Evolutionary conservation across 1,284 basidiomycete genomes (phyloP).

Genomic region (Amylostereum areolatum): DNA sequence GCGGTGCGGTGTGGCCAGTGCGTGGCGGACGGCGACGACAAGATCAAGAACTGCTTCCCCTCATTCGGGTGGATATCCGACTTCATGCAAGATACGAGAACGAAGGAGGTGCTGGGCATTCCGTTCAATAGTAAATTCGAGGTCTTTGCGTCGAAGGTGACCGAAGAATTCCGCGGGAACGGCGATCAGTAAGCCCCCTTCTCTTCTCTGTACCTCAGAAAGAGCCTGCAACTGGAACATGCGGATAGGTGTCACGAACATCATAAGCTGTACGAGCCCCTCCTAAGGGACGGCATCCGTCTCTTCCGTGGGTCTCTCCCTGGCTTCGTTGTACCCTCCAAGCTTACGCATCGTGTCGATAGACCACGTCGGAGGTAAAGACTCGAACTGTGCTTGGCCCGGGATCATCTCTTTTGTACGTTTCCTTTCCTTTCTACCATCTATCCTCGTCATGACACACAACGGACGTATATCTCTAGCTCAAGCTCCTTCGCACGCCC

Average conservation of each 20-base stretch:
- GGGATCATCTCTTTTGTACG: conserved; percentile 17
- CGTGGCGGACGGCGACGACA: too few species aligned
- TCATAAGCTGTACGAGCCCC: conserved; percentile 21
- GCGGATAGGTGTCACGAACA: too few species aligned
- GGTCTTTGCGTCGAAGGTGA: conserved; percentile 12
- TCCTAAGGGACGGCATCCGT: conserved; percentile 22
- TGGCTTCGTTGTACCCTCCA: background rate
- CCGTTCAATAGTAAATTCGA: conserved; percentile 13
- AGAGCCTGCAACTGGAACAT: too few species aligned
- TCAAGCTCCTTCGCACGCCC: conserved; percentile 20
- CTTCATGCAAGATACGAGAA: conserved; percentile 17
- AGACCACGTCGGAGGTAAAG: conserved; percentile 26
- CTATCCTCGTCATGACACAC: background rate
- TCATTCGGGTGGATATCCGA: conserved; percentile 15
- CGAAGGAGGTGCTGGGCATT: conserved; percentile 18
- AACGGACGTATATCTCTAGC: conserved; percentile 12
- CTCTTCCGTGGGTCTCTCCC: conserved; percentile 20
- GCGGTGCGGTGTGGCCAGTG: too few species aligned
- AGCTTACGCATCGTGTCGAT: background rate
- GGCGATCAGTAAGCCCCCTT: conserved; percentile 22
- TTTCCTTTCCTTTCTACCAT: background rate
- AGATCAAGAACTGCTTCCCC: conserved; percentile 12
- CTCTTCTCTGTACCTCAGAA: background rate
- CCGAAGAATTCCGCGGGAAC: conserved; percentile 14
- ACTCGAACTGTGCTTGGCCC: conserved; percentile 26